These are phyloP conservation scores for Hypoxylon sp. DNA, from an alignment of 2,329 filamentous ascomycete species.

Conservation along the genomic window DNA sequence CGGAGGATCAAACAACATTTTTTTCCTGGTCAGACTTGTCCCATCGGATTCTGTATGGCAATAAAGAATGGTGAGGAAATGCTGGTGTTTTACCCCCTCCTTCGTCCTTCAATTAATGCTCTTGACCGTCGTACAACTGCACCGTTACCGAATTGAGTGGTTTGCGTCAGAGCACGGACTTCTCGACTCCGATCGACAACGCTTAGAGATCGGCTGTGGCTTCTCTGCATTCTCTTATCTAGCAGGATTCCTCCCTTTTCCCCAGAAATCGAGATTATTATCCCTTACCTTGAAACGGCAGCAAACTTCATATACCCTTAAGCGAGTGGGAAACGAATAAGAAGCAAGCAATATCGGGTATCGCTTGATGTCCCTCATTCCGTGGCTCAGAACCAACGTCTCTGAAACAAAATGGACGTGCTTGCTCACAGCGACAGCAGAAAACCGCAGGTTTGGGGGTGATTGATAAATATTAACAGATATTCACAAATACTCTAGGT, in stretches of 20 bases:
- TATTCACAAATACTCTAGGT: slow-evolving; percentile 47
- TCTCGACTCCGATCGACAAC: neutral
- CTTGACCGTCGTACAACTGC: neutral
- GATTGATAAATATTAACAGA: slow-evolving; percentile 41
- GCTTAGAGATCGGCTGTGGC: slow-evolving; percentile 1
- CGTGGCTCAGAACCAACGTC: neutral
- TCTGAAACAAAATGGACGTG: neutral
- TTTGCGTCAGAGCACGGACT: slow-evolving; percentile 10
- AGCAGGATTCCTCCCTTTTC: neutral
- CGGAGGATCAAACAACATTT: neutral
- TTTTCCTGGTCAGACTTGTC: neutral
- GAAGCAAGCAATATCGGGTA: neutral
- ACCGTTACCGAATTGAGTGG: neutral
- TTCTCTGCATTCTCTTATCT: slow-evolving; percentile 12
- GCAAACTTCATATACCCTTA: neutral
- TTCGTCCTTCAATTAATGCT: neutral
- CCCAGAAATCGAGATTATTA: neutral
- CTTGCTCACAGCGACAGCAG: neutral
- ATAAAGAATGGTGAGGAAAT: neutral
- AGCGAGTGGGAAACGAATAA: neutral
- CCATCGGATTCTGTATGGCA: neutral
- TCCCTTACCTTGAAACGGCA: neutral
- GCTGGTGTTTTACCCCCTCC: neutral
- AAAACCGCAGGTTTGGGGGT: slow-evolving; percentile 6
- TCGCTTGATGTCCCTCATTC: neutral